Percentiles rank a stretch among this genome's conserved stretches.
Evolutionary conservation across 2,329 filamentous ascomycete species (phyloP).

Genomic region (Pseudopyricularia cyperi): DNA sequence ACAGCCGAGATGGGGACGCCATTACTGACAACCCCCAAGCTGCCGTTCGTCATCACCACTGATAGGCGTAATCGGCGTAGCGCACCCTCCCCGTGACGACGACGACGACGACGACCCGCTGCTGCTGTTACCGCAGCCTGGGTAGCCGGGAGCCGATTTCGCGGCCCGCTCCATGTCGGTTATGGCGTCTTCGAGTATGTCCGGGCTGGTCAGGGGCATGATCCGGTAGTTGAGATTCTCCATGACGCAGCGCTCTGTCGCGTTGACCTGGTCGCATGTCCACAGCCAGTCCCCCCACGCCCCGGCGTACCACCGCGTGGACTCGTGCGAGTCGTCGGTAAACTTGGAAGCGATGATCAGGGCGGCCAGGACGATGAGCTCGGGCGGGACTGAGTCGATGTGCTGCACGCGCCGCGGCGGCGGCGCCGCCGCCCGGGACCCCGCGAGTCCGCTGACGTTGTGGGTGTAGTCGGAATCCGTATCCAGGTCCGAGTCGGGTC

Average conservation of each 20-base stretch:
- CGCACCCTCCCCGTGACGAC: neutral
- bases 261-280: constrained; percentile 49
- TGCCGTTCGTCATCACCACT: neutral
- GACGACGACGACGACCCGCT: constrained; percentile 1
- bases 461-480: constrained; percentile 16
- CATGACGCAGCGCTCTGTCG: constrained; percentile 51
- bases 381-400: constrained; percentile 48
- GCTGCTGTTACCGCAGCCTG: constrained; percentile 3
- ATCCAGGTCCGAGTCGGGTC: constrained; percentile 12
- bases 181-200: constrained; percentile 44
- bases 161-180: constrained; percentile 51
- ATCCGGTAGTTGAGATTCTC: constrained; percentile 51
- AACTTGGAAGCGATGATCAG: constrained; percentile 55
- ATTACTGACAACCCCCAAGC: neutral
- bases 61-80: neutral
- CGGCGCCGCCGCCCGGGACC: constrained; percentile 11
- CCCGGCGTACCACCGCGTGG: constrained; percentile 37
- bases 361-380: constrained; percentile 49
- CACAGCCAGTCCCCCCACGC: constrained; percentile 43
- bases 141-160: constrained; percentile 4
- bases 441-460: constrained; percentile 6
- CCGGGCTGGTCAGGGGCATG: constrained; percentile 43
- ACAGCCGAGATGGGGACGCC: neutral
- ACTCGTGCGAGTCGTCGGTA: constrained; percentile 43
- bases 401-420: constrained; percentile 25